phyloP scores from a whole-genome alignment of 129 eudicot species.

The Lonicera japonica region DNA sequence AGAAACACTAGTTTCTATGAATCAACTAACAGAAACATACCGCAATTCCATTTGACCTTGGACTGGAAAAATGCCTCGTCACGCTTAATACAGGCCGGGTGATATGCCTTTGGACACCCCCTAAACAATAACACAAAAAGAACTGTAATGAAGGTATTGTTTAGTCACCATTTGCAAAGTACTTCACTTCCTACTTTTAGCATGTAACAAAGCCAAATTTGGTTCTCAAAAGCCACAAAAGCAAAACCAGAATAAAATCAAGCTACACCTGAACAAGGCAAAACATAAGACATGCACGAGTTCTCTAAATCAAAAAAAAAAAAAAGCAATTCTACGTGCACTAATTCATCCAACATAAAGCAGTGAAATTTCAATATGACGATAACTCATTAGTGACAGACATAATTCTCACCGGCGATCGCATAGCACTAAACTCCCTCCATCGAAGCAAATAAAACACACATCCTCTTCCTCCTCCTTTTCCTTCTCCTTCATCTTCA shows the following conservation, averaged over 20 bases:
- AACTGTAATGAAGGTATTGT: too few relatives aligned
- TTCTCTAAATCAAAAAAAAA: neutral
- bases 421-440: constrained; percentile 85
- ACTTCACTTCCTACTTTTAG: neutral
- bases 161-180: constrained; percentile 7
- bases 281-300: neutral
- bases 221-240: too few relatives aligned
- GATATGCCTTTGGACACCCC: constrained; percentile 96
- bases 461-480: constrained; percentile 67
- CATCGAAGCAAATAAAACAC: constrained; percentile 96
- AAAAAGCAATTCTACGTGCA: too few relatives aligned
- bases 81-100: constrained; percentile 78
- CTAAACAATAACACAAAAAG: constrained; percentile 13
- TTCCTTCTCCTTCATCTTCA: constrained; percentile 29
- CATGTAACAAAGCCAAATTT: too few relatives aligned
- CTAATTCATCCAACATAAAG: too few relatives aligned
- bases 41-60: constrained; percentile 76
- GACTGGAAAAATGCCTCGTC: constrained; percentile 78
- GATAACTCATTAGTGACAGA: too few relatives aligned
- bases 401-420: constrained; percentile 72
- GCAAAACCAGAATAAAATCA: too few relatives aligned
- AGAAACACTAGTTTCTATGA: neutral
- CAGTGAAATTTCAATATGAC: too few relatives aligned
- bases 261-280: neutral
- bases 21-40: constrained; percentile 32